Evolutionary conservation across 176 grass and related monocot species (phyloP), one percentile per base, ranked within the genome.

Genomic region (Guadua angustifolia): DNA sequence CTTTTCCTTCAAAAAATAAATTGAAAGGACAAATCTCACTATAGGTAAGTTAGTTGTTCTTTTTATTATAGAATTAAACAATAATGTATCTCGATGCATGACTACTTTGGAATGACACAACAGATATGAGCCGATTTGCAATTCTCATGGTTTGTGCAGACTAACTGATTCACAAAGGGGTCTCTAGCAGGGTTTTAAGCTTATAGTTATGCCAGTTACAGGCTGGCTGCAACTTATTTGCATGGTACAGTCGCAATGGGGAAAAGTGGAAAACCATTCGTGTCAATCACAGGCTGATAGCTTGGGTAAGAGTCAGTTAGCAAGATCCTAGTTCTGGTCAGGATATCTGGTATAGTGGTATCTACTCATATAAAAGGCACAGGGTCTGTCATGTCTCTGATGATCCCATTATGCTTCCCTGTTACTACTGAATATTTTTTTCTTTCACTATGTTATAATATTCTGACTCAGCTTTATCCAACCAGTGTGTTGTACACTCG

Each of bases 201-300:
- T 63, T 10, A 71, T 52, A 51, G 7, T 51, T 21, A 5, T 69
- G 9, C 32, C 15, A 76, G 62, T 69, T 43, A 58, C 45, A 43
- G 21, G 9, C 42, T 76, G 16, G 21, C 75, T 63, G n/a, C 79
- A 62, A 63, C 51, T 52, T 52, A 32, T 42, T 60, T 71, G 6
- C 18, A 29, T 82, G 33, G 29, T 75, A 75, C 74, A 66, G 74
- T 19, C 4, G 0, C 25, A 59, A 64, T 35, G 39, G 45, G 11
- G 29, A 18, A 66, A 66, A 53, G 26, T 59, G 19, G 12, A 17
- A 38, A 79, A 85, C 52, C 6, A 11, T 78, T 85, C 29, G 29
- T 29, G 29, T 29, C 0, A 29, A 29, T 29, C 29, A 29, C 29
- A 29, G 29, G 29, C 29, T 29, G 29, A 29, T 29, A 29, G 29